phyloP scores from a whole-genome alignment of 345 rosid species.

The Populus euphratica region DNA sequence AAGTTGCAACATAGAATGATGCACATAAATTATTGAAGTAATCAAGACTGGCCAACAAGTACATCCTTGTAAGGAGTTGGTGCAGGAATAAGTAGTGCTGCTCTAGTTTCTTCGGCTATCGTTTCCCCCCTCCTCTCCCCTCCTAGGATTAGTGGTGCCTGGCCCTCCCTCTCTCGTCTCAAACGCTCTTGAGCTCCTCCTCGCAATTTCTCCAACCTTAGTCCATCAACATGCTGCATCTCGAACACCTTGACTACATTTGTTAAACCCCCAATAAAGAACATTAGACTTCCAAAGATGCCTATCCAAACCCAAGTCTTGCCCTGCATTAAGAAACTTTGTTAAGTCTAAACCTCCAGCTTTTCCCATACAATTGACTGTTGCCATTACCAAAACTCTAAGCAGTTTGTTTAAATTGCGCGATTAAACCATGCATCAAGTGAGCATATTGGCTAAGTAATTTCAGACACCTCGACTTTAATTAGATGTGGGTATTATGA shows the following conservation, averaged over 20 bases:
- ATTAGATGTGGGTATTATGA: no score
- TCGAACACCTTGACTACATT: constrained; percentile 73
- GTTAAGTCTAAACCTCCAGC: no score
- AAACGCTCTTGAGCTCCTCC: constrained; percentile 71
- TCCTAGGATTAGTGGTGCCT: constrained; percentile 49
- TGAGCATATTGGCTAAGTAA: no score
- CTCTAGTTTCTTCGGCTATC: constrained; percentile 23
- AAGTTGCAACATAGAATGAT: no score
- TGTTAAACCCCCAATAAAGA: constrained; percentile 51
- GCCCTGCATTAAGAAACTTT: constrained; percentile 35
- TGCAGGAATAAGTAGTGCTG: background rate
- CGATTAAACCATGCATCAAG: no score
- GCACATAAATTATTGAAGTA: background rate
- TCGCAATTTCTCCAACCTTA: constrained; percentile 65
- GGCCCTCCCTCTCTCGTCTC: constrained; percentile 52
- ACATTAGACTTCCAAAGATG: constrained; percentile 45
- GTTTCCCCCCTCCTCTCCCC: constrained; percentile 37
- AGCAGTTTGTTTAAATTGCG: no score
- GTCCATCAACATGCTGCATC: constrained; percentile 49
- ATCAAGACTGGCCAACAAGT: constrained; percentile 38
- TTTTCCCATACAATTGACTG: no score
- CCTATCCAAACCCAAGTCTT: constrained; percentile 56
- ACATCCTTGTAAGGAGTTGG: constrained; percentile 56
- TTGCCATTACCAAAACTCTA: no score
- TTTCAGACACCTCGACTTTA: no score